Base-by-base conservation (phyloP, 1,284 basidiomycete genomes). In the Tilletia caries region DNA sequence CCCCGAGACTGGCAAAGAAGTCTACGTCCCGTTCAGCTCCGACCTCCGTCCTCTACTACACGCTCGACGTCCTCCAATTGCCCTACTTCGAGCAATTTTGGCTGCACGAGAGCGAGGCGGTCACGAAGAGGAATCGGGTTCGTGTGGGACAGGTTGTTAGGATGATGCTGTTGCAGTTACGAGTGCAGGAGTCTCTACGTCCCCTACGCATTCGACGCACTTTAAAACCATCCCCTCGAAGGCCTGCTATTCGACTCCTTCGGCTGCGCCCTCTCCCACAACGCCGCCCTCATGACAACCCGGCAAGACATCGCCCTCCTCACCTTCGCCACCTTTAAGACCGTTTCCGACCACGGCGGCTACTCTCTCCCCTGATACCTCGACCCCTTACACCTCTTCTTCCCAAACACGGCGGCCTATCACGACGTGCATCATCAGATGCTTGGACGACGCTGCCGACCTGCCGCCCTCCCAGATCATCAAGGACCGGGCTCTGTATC, bases 201-300 rank as follows among this genome's bases (percentile, higher is more conserved):
- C 10, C 94, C 96, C 0, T 98, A 97, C 82, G 93, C 95, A 0
- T 99, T 92, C 79, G 96, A 96, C 27, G 92, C 95, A 13, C 87
- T 98, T 3, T 99, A 99, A 87, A 98, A 98, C 84, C 95, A 98
- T 82, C 95, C 95, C 0, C 78, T 98, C 58, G 96, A 99, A 70
- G 81, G 95, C 1, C 90, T 99, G 77, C 75, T 97, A 0, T 87
- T 99, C 73, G 96, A 99, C 84, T 89, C 90, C 2, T 84, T 91
- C 33, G 93, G 95, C 60, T 90, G 92, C 0, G 89, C 85, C 8
- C 74, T 97, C 25, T 92, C 94, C 0, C 91, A 98, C 80, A 82
- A 86, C 23, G 41, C 89, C 6, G 87, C 91, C 0, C 83, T 87
- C 13, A 90, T 98, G 88, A 89, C 88, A 20, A 87, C 91, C 2